phyloP scores from a whole-genome alignment of 179 eudicot species.

The Vitellaria paradoxa region DNA sequence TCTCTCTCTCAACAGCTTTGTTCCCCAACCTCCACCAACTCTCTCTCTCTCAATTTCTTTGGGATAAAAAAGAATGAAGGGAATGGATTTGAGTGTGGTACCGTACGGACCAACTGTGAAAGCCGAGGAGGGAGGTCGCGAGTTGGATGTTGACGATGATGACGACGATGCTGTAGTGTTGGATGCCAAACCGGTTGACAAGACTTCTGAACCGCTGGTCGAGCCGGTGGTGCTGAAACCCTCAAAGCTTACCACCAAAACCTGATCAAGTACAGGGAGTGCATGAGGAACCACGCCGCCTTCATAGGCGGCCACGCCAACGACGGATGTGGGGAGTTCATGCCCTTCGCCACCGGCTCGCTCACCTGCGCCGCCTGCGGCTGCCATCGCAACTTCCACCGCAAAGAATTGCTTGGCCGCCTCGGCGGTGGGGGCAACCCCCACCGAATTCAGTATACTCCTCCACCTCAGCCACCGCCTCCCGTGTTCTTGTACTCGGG shows the following conservation, averaged over 20 bases:
- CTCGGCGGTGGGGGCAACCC: not conserved
- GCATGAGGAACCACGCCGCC: conserved; percentile 16
- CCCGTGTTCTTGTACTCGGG: not conserved
- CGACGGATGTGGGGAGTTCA: conserved; percentile 15
- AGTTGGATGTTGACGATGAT: not conserved
- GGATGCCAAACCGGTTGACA: not conserved
- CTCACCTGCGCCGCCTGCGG: conserved; percentile 12
- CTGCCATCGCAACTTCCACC: conserved; percentile 2
- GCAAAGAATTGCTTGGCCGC: not conserved
- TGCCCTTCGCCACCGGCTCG: not conserved
- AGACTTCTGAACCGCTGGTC: not conserved
- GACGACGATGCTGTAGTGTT: not conserved
- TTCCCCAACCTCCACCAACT: no score
- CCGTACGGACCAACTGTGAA: not conserved
- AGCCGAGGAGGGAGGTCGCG: not conserved
- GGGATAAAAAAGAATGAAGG: not conserved
- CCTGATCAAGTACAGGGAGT: conserved; percentile 3
- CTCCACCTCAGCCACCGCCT: not conserved
- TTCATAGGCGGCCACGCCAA: conserved; percentile 15
- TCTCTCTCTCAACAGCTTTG: no score
- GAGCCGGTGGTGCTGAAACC: conserved; percentile 11
- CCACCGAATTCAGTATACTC: not conserved
- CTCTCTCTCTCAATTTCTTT: not conserved
- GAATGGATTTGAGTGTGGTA: conserved; percentile 11
- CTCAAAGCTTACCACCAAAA: not conserved